Conservation (phyloP, 2,329 filamentous ascomycete species). For the Trichoderma breve region DNA sequence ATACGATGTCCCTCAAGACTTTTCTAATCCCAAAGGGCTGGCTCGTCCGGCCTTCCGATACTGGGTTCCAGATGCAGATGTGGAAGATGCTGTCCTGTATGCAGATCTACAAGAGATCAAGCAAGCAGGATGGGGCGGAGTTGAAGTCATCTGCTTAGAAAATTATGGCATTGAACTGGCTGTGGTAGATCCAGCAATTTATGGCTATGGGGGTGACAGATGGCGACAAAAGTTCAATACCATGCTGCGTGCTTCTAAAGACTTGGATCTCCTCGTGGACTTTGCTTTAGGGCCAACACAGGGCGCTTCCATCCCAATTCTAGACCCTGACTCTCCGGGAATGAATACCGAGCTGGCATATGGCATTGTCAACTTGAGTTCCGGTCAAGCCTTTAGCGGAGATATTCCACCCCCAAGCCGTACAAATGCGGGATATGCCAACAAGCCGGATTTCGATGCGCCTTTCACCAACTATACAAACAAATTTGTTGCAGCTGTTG, state of each 20-base stretch:
- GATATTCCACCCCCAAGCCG: background rate
- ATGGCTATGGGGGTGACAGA: background rate
- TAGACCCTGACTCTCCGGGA: background rate
- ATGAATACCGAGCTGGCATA: constrained; percentile 8
- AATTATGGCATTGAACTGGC: constrained; percentile 1
- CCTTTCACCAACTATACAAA: constrained; percentile 1
- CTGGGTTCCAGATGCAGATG: constrained; percentile 6
- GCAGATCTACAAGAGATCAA: background rate
- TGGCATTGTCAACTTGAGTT: background rate
- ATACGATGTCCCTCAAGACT: background rate
- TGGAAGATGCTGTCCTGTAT: background rate
- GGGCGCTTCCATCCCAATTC: constrained; percentile 1
- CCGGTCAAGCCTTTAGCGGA: background rate
- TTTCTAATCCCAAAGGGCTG: background rate
- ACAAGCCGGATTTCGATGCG: constrained; percentile 7
- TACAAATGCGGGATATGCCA: constrained; percentile 9
- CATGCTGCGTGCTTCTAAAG: background rate
- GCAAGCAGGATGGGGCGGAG: constrained; percentile 3
- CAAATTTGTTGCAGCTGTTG: constrained; percentile 1
- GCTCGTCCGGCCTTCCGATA: constrained; percentile 3
- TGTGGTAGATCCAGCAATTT: constrained; percentile 4
- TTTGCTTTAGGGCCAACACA: constrained; percentile 10
- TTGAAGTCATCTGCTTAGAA: background rate
- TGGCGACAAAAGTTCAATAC: constrained; percentile 6
- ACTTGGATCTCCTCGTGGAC: background rate